phyloP scores from a whole-genome alignment of 2,329 filamentous ascomycete species.

The Aspergillus quadricinctus region DNA sequence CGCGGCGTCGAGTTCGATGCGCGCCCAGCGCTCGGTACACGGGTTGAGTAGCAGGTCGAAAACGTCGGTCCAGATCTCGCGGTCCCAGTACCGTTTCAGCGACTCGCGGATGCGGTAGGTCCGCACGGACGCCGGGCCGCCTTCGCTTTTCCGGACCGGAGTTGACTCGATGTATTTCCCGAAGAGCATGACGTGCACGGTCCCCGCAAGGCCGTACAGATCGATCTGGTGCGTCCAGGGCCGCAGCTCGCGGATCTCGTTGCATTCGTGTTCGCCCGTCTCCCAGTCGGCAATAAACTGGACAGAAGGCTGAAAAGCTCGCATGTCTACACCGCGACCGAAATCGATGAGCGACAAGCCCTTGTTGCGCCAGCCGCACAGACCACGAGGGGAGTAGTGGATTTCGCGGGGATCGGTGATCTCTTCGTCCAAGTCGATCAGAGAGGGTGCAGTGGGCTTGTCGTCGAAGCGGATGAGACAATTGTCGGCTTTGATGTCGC shows the following conservation, averaged over 20 bases:
- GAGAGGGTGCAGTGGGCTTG: slow-evolving; percentile 25
- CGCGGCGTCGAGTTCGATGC: slow-evolving; percentile 49
- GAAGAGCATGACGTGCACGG: slow-evolving; percentile 83
- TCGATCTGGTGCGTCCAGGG: slow-evolving; percentile 98
- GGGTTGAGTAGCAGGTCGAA: slow-evolving; percentile 89
- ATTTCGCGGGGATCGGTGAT: slow-evolving; percentile 26
- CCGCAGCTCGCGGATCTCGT: slow-evolving; percentile 88
- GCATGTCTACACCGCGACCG: slow-evolving; percentile 91
- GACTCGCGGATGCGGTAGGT: slow-evolving; percentile 76
- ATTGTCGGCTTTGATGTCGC: slow-evolving; percentile 94
- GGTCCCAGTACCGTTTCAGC: slow-evolving; percentile 95
- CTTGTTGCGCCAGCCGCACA: slow-evolving; percentile 71
- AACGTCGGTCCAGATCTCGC: slow-evolving; percentile 77
- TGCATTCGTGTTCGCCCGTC: slow-evolving; percentile 79
- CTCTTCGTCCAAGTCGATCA: slow-evolving; percentile 25
- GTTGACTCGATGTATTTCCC: slow-evolving; percentile 89
- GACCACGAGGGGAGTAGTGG: slow-evolving; percentile 69
- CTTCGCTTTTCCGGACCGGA: slow-evolving; percentile 23
- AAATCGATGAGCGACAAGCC: slow-evolving; percentile 91
- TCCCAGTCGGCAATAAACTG: slow-evolving; percentile 97
- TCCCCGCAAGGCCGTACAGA: slow-evolving; percentile 86
- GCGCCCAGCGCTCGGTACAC: slow-evolving; percentile 51
- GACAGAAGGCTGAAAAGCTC: slow-evolving; percentile 68
- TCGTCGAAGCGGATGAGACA: slow-evolving; percentile 79
- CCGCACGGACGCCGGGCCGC: slow-evolving; percentile 39